Evolutionary conservation across 345 rosid species (phyloP), one percentile per base, ranked within the genome.

Genomic region (Bruguiera sexangula): DNA sequence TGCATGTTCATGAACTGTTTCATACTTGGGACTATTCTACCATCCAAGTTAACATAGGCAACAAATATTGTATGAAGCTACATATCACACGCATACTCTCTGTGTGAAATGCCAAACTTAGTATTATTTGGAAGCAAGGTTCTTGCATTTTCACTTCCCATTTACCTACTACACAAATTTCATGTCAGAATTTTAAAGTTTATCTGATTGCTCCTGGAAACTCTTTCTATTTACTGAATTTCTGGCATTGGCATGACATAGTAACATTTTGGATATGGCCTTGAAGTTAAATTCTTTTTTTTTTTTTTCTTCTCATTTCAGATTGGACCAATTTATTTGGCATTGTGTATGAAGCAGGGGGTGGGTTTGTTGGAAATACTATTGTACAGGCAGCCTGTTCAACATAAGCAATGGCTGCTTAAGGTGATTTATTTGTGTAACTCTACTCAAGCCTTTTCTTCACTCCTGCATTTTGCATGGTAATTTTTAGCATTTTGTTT

Each of bases 291-390:
- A 34, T 69, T 27, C 37, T 74, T 2, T 2, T 9, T 22, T 13
- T 24, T 6, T 48, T 72, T 46, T 72, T n/a, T n/a, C n/a, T n/a
- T 46, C 62, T 39, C 58, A 53, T 48, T 74, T 63, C 95, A 94
- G 98, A 90, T 92, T 60, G 97, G 96, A 73, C 96, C 96, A 46
- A 83, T 95, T 73, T 95, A 95, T 82, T 80, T 95, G 83, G 65
- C 87, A 65, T 92, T 96, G 5, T 92, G 97, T 71, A 80, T 77
- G 84, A 89, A 86, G 86, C 99, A 86, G 71, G 99, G 99, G 63
- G 71, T 90, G 91, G 83, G 87, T 60, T 80, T 90, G 76, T 66
- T 95, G 67, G 96, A 95, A 76, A 80, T 77, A 70, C 81, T 95
- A 74, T 80, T 95, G 81, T 80, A 78, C 77, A 87, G 74, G 82